Base-by-base conservation (phyloP, 352 stramenopile genomes). In the Phytophthora pisi region DNA sequence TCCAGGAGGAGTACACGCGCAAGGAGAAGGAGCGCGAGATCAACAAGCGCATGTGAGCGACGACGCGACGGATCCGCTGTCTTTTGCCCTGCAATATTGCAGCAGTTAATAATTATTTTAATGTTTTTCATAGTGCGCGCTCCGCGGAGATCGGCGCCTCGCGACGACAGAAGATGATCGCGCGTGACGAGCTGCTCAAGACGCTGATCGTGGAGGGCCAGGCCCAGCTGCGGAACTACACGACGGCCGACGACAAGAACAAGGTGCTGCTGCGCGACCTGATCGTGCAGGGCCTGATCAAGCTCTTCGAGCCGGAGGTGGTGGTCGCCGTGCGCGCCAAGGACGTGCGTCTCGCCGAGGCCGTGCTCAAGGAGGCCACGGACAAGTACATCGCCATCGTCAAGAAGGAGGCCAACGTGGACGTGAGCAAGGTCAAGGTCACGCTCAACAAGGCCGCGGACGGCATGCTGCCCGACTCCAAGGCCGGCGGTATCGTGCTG, bases 211-310 rank as follows among this genome's bases (percentile, higher is more conserved):
- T 78, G 11, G 84, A 93, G 0, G 85, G 88, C 46, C 84, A 94
- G 64, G 57, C 54, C 20, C 75, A 82, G 62, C 67, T 85, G 42
- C 68, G 61, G 18, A 84, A 77, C 64, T 75, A 86, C 53, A 82
- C 78, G 43, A 88, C 77, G 20, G 74, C 89, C 40, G 74, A 91
- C 58, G 77, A 67, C 38, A 97, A 98, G 80, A 99, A 99, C 83
- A 92, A 96, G 64, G 79, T 79, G 58, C 79, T 99, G 53, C 81
- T 99, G 55, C 92, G 98, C 64, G 96, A 98, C 57, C 80, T 99
- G 10, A 98, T 99, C 70, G 94, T 99, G 34, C 97, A 99, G 81
- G 95, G 96, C 18, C 85, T 99, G 36, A 98, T 99, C 79, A 99
- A 99, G 83, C 97, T 99, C 58, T 97, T 98, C 68, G 97, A 99